Evolutionary conservation across 352 stramenopile genomes (phyloP), one percentile per base, ranked within the genome.

Genomic region (Phytophthora sp.): DNA sequence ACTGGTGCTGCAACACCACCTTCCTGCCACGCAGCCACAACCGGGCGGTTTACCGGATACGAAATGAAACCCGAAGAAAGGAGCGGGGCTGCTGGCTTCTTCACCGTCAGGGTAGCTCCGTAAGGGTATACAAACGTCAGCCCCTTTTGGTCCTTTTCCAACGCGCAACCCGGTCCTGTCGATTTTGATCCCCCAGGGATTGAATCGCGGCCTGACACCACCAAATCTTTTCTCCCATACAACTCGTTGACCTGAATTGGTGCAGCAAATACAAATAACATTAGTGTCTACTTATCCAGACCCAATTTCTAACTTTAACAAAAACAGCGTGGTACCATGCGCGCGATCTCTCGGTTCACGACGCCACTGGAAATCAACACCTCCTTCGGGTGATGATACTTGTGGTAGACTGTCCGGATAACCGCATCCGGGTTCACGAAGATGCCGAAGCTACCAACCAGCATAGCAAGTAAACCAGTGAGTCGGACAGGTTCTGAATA

Each of bases 351-450:
- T 30, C 89, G 82, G 66, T 98, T 97, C 8, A 99, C 81, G 35
- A 99, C 84, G 47, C 96, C 96, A 55, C 96, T 98, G 1, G 89
- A 94, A 27, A 99, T 95, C 53, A 98, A 86, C 20, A 96, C 94
- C 70, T 99, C 95, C 63, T 98, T 98, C 1, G 96, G 96, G 63
- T 99, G 96, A 39, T 98, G 83, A 63, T 98, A 99, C 73, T 99
- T 98, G 80, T 98, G 91, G 71, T 98, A 99, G 23, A 98, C 90
- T 12, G 90, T 97, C 41, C 95, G 80, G 29, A 98, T 93, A 4
- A 98, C 91, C 15, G 79, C 84, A 61, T 98, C 94, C 18, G 79
- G 70, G 49, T 96, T 95, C 49, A 95, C 73, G 46, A 84, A 90
- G 47, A 96, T 95, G n/a, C 89, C 89, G 42, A 84, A 94, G 53